A percentile compares a stretch with the other conserved stretches of the same genome.
Evolutionary conservation across 2,329 filamentous ascomycete genomes (phyloP).

Genomic region (Monosporascus sp.): DNA sequence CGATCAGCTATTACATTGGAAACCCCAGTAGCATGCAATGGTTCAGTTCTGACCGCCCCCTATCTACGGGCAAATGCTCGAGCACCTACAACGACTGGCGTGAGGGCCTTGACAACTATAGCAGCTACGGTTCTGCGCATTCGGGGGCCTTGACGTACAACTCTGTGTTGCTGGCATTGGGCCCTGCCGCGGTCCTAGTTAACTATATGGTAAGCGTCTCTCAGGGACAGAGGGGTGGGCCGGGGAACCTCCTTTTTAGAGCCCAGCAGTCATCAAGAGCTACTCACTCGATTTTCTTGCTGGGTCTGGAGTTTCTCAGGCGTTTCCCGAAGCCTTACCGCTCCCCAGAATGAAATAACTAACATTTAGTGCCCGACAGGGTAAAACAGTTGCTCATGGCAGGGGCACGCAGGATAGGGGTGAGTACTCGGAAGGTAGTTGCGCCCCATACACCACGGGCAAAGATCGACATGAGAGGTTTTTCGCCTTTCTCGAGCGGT

Average conservation of each 20-base stretch:
- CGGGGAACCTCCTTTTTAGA: too few relatives aligned
- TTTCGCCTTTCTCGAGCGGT: conserved; percentile 2
- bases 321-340: too few relatives aligned
- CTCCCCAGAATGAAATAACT: not conserved
- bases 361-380: not conserved
- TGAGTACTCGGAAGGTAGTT: conserved; percentile 2
- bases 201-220: not conserved
- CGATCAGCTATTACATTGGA: conserved; percentile 3
- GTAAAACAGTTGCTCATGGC: conserved; percentile 1
- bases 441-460: conserved; percentile 2
- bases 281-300: too few relatives aligned
- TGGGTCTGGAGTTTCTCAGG: too few relatives aligned
- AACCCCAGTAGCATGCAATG: conserved; percentile 2
- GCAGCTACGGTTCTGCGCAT: not conserved
- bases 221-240: too few relatives aligned
- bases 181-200: not conserved
- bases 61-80: conserved; percentile 1
- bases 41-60: conserved; percentile 1
- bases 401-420: not conserved
- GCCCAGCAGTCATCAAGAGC: too few relatives aligned
- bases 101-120: conserved; percentile 3
- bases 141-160: conserved; percentile 1
- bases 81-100: conserved; percentile 1
- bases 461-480: conserved; percentile 3
- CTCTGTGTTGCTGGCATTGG: not conserved